Conservation (phyloP, 768 basidiomycete species). For the Amanita inopinata region DNA sequence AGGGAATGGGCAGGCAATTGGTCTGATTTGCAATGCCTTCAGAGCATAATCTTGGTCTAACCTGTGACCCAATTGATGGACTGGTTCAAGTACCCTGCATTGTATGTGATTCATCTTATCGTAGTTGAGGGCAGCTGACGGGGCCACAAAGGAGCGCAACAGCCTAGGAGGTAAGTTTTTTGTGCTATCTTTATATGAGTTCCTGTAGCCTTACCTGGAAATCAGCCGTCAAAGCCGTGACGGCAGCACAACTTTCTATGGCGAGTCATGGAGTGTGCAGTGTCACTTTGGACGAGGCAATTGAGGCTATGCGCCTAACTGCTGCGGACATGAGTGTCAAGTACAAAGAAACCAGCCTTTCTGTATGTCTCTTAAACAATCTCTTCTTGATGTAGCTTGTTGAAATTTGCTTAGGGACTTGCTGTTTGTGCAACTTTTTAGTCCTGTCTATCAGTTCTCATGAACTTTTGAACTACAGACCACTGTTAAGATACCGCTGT, state of each 20-base stretch:
- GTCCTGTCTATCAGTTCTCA: not conserved
- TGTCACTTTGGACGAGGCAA: slow-evolving; percentile 88
- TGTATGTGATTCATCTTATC: slow-evolving; percentile 34
- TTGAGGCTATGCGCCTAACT: slow-evolving; percentile 89
- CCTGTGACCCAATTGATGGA: slow-evolving; percentile 91
- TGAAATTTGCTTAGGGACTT: too few relatives aligned
- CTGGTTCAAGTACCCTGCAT: slow-evolving; percentile 95
- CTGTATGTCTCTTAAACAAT: slow-evolving; percentile 36
- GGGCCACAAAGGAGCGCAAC: slow-evolving; percentile 55
- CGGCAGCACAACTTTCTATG: slow-evolving; percentile 91
- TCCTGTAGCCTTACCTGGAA: slow-evolving; percentile 3
- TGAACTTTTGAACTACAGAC: slow-evolving; percentile 29
- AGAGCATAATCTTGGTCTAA: slow-evolving; percentile 85
- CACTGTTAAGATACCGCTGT: slow-evolving; percentile 75
- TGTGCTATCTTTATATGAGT: not conserved
- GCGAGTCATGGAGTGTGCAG: slow-evolving; percentile 82
- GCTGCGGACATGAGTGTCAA: slow-evolving; percentile 93
- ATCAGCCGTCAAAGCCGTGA: slow-evolving; percentile 83
- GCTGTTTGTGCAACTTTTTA: slow-evolving; percentile 21
- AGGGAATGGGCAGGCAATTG: not conserved
- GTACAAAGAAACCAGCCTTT: slow-evolving; percentile 93
- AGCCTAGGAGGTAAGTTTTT: slow-evolving; percentile 61
- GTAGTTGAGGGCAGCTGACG: not conserved
- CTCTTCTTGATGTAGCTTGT: slow-evolving; percentile 5
- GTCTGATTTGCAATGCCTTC: slow-evolving; percentile 8